phyloP scores from a whole-genome alignment of 2,329 filamentous ascomycete species.

The Trematosphaeria pertusa region DNA sequence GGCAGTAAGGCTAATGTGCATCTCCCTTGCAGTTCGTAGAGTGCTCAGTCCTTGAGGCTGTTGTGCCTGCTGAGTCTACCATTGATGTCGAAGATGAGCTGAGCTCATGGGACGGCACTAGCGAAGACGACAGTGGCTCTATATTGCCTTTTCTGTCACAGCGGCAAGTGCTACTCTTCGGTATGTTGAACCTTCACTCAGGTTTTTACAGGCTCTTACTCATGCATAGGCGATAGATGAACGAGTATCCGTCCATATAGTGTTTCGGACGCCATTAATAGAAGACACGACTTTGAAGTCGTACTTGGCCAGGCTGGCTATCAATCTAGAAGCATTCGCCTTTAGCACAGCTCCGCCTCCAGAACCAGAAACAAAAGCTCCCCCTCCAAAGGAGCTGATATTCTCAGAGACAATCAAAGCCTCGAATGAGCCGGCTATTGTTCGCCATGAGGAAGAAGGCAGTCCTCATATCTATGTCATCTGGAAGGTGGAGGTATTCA shows the following conservation, averaged over 20 bases:
- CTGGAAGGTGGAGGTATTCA: slow-evolving; percentile 48
- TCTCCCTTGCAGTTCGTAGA: too few relatives aligned
- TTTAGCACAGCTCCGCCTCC: slow-evolving; percentile 56
- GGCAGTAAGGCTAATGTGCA: too few relatives aligned
- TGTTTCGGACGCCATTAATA: slow-evolving; percentile 69
- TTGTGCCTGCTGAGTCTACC: slow-evolving; percentile 46
- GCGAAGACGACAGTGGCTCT: slow-evolving; percentile 54
- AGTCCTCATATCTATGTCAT: slow-evolving; percentile 43
- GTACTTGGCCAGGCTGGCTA: slow-evolving; percentile 67
- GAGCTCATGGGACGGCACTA: slow-evolving; percentile 53
- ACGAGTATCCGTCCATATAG: slow-evolving; percentile 71
- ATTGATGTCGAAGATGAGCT: slow-evolving; percentile 49
- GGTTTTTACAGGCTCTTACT: slow-evolving; percentile 57
- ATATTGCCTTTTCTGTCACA: slow-evolving; percentile 65
- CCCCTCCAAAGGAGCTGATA: slow-evolving; percentile 62
- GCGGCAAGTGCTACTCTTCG: slow-evolving; percentile 74
- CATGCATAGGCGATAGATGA: slow-evolving; percentile 70
- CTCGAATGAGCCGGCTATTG: slow-evolving; percentile 38
- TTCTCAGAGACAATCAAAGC: slow-evolving; percentile 55
- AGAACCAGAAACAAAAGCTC: slow-evolving; percentile 47
- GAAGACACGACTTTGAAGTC: slow-evolving; percentile 64
- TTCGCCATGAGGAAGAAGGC: slow-evolving; percentile 34
- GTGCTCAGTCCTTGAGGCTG: slow-evolving; percentile 47
- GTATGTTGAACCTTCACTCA: slow-evolving; percentile 56
- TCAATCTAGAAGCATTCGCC: slow-evolving; percentile 72